Conservation (phyloP, 2,329 filamentous ascomycete species). For the Talaromyces amestolkiae region DNA sequence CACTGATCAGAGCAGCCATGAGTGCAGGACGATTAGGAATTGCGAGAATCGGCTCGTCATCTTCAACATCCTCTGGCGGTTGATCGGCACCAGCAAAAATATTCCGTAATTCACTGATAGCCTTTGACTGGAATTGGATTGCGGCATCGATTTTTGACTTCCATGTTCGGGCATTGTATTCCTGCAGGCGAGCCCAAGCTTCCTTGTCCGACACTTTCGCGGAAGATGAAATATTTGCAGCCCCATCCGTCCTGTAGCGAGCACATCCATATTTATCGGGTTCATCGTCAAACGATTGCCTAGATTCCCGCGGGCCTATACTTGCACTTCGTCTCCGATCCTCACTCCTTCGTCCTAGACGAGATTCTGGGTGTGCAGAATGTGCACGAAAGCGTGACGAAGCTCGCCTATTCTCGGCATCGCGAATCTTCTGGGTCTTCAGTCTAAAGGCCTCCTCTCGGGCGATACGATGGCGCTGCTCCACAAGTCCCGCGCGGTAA, state of each 20-base stretch:
- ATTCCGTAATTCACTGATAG: conserved; percentile 74
- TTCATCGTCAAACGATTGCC: conserved; percentile 17
- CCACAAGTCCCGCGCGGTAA: conserved; percentile 81
- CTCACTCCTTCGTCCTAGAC: conserved; percentile 38
- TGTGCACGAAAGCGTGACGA: conserved; percentile 54
- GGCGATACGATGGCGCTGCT: conserved; percentile 85
- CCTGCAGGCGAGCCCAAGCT: conserved; percentile 70
- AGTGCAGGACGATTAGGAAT: conserved; percentile 82
- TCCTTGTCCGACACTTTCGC: conserved; percentile 72
- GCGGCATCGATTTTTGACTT: conserved; percentile 82
- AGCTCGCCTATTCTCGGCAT: conserved; percentile 57
- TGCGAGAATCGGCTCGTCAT: conserved; percentile 79
- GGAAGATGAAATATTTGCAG: conserved; percentile 67
- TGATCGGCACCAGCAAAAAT: conserved; percentile 81
- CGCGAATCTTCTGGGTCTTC: conserved; percentile 79
- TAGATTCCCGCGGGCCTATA: conserved; percentile 46
- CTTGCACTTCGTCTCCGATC: conserved; percentile 55
- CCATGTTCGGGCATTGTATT: conserved; percentile 87
- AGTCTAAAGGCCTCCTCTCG: conserved; percentile 85
- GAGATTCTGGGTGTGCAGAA: conserved; percentile 49
- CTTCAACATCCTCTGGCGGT: conserved; percentile 74
- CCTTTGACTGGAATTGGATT: conserved; percentile 64
- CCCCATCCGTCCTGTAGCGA: conserved; percentile 76
- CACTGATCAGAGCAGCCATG: conserved; percentile 75
- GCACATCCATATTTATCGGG: conserved; percentile 37